These are phyloP conservation scores for Ochetophila trinervis DNA, from an alignment of 306 rosid genomes.

Conservation along the genomic window DNA sequence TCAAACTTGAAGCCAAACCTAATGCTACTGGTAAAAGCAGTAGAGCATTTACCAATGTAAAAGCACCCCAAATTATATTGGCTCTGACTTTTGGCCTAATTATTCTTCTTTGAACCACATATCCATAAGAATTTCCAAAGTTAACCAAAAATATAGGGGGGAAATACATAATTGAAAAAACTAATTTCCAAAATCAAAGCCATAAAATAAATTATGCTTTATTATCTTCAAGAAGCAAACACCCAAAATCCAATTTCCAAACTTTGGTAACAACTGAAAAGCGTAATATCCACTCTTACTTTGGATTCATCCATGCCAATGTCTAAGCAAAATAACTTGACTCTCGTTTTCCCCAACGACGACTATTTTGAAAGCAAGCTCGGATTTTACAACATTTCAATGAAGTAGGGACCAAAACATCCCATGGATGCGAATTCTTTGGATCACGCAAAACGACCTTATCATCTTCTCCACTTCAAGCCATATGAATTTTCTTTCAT, in stretches of 20 bases:
- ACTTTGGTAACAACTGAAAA: constrained; percentile 57
- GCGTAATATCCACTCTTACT: constrained; percentile 27
- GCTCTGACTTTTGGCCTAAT: no score
- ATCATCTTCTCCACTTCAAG: no score
- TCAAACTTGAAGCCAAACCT: no score
- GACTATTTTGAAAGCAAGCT: constrained; percentile 30
- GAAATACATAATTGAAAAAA: no score
- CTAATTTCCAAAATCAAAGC: no score
- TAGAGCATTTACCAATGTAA: no score
- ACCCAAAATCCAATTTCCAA: constrained; percentile 78
- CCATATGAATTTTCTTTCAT: no score
- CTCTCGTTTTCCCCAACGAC: constrained; percentile 79
- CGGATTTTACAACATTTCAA: constrained; percentile 4
- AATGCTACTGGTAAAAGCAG: no score
- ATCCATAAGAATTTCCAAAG: no score
- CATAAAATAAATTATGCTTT: neutral
- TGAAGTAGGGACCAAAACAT: constrained; percentile 27
- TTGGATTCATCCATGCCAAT: constrained; percentile 28
- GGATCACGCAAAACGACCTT: constrained; percentile 54
- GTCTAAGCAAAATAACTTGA: constrained; percentile 50
- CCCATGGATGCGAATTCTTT: constrained; percentile 94
- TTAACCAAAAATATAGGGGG: no score
- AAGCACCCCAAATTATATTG: no score
- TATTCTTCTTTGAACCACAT: no score
- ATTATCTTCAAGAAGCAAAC: constrained; percentile 72